Evolutionary conservation across 1,284 basidiomycete species (phyloP).

Genomic region (Retiboletus fuscus): DNA sequence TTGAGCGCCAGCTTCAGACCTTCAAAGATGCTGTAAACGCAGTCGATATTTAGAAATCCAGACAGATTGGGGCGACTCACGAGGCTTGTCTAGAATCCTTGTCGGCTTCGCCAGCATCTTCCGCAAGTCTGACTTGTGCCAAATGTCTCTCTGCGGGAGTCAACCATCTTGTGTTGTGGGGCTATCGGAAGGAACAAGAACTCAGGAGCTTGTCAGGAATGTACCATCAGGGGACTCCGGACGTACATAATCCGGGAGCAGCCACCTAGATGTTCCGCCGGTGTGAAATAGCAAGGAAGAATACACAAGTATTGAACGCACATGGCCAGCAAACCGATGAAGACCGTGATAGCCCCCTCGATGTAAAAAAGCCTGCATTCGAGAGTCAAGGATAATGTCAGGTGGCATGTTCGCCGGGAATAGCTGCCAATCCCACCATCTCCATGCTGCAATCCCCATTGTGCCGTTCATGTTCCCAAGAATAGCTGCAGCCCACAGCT

Average conservation of each 20-base stretch:
- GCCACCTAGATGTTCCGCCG: conserved; percentile 52
- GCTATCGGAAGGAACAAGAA: conserved; percentile 50
- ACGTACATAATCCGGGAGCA: conserved; percentile 67
- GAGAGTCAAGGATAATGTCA: conserved; percentile 47
- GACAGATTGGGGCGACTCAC: conserved; percentile 50
- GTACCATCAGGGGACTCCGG: background rate
- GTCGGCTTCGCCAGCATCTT: conserved; percentile 82
- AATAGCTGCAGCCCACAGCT: conserved; percentile 69
- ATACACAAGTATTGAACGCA: conserved; percentile 46
- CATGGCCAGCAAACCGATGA: conserved; percentile 68
- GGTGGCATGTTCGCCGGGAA: background rate
- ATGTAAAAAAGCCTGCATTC: conserved; percentile 59
- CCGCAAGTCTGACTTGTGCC: conserved; percentile 77
- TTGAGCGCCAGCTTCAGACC: conserved; percentile 72
- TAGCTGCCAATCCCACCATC: conserved; percentile 59
- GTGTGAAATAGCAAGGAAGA: background rate
- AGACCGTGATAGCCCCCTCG: conserved; percentile 64
- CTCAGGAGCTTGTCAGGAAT: background rate
- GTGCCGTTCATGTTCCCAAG: conserved; percentile 1
- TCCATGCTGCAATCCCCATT: conserved; percentile 76
- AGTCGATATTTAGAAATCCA: background rate
- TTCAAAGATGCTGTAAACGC: conserved; percentile 55
- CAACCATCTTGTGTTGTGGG: conserved; percentile 68
- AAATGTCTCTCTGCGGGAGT: conserved; percentile 63
- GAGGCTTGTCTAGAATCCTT: conserved; percentile 67